Base-by-base conservation (phyloP, 2,329 filamentous ascomycete species). In the Ophiostoma angusticollis region DNA sequence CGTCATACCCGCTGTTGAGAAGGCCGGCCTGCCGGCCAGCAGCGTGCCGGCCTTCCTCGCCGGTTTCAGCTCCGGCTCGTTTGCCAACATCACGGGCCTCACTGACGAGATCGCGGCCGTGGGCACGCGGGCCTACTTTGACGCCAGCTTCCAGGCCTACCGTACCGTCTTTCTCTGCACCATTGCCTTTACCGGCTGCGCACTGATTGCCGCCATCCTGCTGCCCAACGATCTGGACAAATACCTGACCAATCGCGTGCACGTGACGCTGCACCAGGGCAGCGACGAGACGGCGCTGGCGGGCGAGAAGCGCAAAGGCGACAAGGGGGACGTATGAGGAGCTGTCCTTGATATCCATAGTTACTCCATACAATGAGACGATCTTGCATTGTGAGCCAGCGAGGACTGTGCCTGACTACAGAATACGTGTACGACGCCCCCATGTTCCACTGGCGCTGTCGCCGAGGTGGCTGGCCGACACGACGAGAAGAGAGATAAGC, bases 11-110 rank as follows among this genome's bases (percentile, higher is more conserved):
- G 58, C 58, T 6, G 51, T 57, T 0, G 45, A 58, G n/a, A 47
- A 48, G n/a, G 60, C 59, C 9, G 61, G 61, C 9, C 50, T 64
- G 7, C 60, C 60, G 3, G 36, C 51, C 6, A 45, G 52, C 2
- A 58, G 55, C 19, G 54, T 59, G 3, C 46, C 52, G 8, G 49
- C 49, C 3, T 61, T 64, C 35, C 50, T 63, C 7, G 50, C 50
- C 0, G 50, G 49, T 1, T 52, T 62, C 31, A 46, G 53, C 5
- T 42, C 52, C 0, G 51, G 52, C 2, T 44, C 52, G 3, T 56
- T 58, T 35, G 49, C 47, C 6, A 41, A 36, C 8, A 51, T 61
- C 6, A 45, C 50, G 2, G 58, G 56, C 6, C 41, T 58, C 21
- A 59, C 52, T 17, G 41, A 48, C 6, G 41, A 47, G 11, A 56